Conservation (phyloP, 2,329 filamentous ascomycete genomes). For the Aspergillus chevalieri region DNA sequence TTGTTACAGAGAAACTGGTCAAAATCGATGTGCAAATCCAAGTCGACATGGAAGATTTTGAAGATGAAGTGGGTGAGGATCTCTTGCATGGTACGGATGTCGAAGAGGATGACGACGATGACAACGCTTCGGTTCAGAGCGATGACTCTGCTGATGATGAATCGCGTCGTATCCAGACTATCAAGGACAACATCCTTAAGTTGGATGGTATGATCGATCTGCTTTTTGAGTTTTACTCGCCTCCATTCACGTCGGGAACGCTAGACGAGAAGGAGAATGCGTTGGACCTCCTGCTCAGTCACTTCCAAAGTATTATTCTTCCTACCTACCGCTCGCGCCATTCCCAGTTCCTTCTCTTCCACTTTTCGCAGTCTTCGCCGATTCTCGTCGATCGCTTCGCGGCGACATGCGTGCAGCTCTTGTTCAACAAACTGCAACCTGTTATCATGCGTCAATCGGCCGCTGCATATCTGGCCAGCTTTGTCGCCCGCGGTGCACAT, state of each 20-base stretch:
- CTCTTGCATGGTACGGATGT: constrained; percentile 46
- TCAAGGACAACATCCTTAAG: constrained; percentile 80
- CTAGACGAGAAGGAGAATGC: constrained; percentile 63
- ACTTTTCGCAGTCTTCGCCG: constrained; percentile 80
- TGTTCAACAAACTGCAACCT: constrained; percentile 63
- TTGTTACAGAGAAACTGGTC: constrained; percentile 80
- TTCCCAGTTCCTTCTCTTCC: constrained; percentile 92
- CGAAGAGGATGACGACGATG: constrained; percentile 54
- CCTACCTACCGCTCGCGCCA: constrained; percentile 88
- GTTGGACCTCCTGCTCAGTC: constrained; percentile 72
- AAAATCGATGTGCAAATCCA: constrained; percentile 96
- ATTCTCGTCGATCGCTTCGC: constrained; percentile 76
- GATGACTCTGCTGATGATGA: constrained; percentile 52
- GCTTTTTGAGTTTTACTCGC: constrained; percentile 76
- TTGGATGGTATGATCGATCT: constrained; percentile 85
- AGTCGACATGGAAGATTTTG: constrained; percentile 83
- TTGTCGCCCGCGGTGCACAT: constrained; percentile 82
- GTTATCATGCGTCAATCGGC: constrained; percentile 74
- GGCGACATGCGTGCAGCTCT: constrained; percentile 66
- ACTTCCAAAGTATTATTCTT: constrained; percentile 82
- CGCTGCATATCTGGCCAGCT: constrained; percentile 87
- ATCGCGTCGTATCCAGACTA: constrained; percentile 53
- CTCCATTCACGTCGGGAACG: constrained; percentile 63
- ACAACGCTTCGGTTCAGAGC: constrained; percentile 56
- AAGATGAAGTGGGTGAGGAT: constrained; percentile 76